Conservation (phyloP, 352 stramenopile species). For the Phytophthora tubulina region DNA sequence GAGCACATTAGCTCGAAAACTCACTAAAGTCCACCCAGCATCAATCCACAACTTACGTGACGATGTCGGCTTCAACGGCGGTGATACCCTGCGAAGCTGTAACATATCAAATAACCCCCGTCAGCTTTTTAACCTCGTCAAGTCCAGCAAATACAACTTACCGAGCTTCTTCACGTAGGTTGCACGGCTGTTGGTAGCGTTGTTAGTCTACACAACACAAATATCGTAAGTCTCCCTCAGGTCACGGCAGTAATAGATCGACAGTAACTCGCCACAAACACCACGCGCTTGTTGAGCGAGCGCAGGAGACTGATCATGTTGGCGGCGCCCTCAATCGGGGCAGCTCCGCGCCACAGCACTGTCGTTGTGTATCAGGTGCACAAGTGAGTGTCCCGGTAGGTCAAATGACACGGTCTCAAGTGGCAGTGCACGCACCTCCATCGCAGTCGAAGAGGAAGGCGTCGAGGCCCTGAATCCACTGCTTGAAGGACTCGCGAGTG, state of each 20-base stretch:
- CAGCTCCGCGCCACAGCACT: slow-evolving; percentile 79
- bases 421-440: slow-evolving; percentile 54
- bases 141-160: slow-evolving; percentile 27
- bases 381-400: too few relatives aligned
- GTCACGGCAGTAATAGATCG: not conserved
- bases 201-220: slow-evolving; percentile 73
- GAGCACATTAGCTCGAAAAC: slow-evolving; percentile 1
- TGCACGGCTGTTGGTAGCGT: slow-evolving; percentile 85
- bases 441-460: slow-evolving; percentile 88
- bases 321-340: slow-evolving; percentile 70
- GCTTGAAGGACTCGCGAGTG: slow-evolving; percentile 50
- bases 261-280: slow-evolving; percentile 72
- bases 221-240: slow-evolving; percentile 13
- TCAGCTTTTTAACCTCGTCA: not conserved
- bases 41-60: slow-evolving; percentile 61
- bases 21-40: not conserved
- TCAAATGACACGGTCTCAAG: not conserved
- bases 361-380: not conserved
- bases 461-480: slow-evolving; percentile 73
- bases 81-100: slow-evolving; percentile 81
- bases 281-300: slow-evolving; percentile 80
- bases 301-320: slow-evolving; percentile 73
- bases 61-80: slow-evolving; percentile 74
- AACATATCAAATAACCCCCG: slow-evolving; percentile 2
- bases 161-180: slow-evolving; percentile 89